Evolutionary conservation across 2,329 filamentous ascomycete genomes (phyloP).

Genomic region (Aureobasidium sp.): DNA sequence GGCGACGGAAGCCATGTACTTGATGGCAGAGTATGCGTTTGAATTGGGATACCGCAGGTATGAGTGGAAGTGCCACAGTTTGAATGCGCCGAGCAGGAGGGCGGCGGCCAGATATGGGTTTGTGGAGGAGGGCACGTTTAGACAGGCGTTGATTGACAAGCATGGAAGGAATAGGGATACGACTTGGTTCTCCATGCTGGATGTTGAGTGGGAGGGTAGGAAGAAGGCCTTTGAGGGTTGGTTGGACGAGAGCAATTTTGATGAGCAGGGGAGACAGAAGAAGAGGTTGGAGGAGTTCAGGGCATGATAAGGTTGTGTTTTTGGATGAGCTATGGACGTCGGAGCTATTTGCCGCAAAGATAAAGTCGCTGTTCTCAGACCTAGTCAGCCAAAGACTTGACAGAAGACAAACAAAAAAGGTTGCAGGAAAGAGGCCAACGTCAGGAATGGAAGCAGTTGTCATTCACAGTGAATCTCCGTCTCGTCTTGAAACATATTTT

Average conservation of each 20-base stretch:
- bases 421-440: not conserved
- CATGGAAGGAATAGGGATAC: constrained; percentile 54
- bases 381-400: not conserved
- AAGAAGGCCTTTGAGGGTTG: constrained; percentile 47
- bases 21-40: constrained; percentile 50
- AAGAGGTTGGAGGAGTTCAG: constrained; percentile 37
- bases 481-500: constrained; percentile 21
- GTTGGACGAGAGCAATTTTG: constrained; percentile 51
- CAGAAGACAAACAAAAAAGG: not conserved
- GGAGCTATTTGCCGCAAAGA: not conserved
- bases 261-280: constrained; percentile 46
- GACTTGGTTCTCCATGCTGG: constrained; percentile 53
- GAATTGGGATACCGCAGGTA: constrained; percentile 50
- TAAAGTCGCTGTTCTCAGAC: not conserved
- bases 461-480: constrained; percentile 16
- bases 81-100: constrained; percentile 48
- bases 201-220: constrained; percentile 50
- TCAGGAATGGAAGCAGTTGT: constrained; percentile 9
- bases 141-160: constrained; percentile 51
- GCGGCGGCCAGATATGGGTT: constrained; percentile 55
- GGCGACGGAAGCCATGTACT: constrained; percentile 53
- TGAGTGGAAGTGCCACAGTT: constrained; percentile 59
- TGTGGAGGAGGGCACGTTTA: constrained; percentile 51
- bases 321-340: not conserved
- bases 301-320: not conserved